Evolutionary conservation across 2,329 filamentous ascomycete genomes (phyloP), one percentile per base, ranked within the genome.

Genomic region (Ambrosiella xylebori): DNA sequence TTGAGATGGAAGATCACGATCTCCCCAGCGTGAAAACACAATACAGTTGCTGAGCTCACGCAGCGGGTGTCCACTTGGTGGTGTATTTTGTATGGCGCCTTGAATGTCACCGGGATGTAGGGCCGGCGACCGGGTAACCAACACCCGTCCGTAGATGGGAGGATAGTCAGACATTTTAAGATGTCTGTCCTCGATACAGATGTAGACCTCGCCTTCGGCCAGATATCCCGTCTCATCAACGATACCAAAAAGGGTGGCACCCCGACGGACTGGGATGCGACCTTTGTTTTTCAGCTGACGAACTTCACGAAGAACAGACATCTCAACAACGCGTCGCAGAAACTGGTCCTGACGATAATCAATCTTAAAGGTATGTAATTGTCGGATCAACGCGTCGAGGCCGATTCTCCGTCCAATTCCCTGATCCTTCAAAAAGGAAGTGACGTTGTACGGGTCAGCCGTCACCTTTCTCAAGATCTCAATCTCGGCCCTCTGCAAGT

Each of bases 41-140:
- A 95, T 76, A 61, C 87, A 90, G 64, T 94, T 95, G 1, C 73
- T 71, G 1, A 90, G 73, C 0, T 73, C 65, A 1, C 70, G 70
- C 1, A 94, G 73, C 0, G 85, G 79, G 13, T 85, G 86, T 0
- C 71, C 69, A 0, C 59, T 37, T 0, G 79, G 76, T 1, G 86
- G 85, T 0, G 83, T 76, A 0, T 82, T 74, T 8, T 85, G 84
- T 1, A 66, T 67, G 0, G 77, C 84, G 1, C 80, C 54, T 65
- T 90, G 87, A 1, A 94, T 76, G 65, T 95, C 88, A 0, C 88
- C 88, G 0, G 87, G 86, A 65, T 94, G 85, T 51, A 94, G 72
- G 0, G 87, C 86, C 0, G 88, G 88, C 0, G 84, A 86, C n/a
- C 88, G 77, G 0, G 87, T 89, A 27, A 95, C 75, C 0, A 88